Evolutionary conservation across 768 basidiomycete species (phyloP).

Genomic region (Pseudohyphozyma bogoriensis): DNA sequence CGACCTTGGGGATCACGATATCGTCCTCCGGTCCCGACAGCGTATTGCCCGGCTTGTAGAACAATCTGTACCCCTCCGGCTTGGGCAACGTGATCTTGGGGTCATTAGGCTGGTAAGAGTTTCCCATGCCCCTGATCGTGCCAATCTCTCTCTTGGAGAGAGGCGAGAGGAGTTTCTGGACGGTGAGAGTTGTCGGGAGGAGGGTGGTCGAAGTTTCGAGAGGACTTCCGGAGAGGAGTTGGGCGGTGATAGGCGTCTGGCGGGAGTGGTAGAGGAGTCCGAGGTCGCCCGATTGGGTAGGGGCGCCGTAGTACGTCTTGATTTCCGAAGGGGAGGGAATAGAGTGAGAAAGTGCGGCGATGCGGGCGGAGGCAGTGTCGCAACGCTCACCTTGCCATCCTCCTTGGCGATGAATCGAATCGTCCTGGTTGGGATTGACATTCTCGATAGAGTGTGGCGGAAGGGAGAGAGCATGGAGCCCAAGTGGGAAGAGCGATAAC

Average conservation of each 20-base stretch:
- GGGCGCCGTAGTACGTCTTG: conserved; percentile 20
- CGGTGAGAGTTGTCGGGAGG: conserved; percentile 8
- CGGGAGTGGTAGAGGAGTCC: background rate
- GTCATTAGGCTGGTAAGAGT: conserved; percentile 12
- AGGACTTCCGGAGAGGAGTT: background rate
- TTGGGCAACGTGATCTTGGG: background rate
- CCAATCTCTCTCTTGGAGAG: background rate
- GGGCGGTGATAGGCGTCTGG: conserved; percentile 10
- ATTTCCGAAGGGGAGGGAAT: no score
- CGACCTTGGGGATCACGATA: conserved; percentile 31
- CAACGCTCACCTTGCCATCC: conserved; percentile 20
- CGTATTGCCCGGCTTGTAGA: conserved; percentile 36
- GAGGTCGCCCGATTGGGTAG: conserved; percentile 7
- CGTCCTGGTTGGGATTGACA: background rate
- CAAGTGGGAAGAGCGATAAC: no score
- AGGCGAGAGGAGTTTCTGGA: conserved; percentile 13
- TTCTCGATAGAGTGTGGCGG: no score
- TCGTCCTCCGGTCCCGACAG: conserved; percentile 35
- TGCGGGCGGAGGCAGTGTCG: no score
- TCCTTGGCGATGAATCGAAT: conserved; percentile 25
- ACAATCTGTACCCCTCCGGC: conserved; percentile 21
- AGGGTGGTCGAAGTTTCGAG: background rate
- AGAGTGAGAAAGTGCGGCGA: background rate
- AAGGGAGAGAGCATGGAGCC: no score
- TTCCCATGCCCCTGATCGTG: conserved; percentile 19